These are phyloP conservation scores for Ophiostoma novo-ulmi DNA, from an alignment of 2,329 filamentous ascomycete species.

Conservation along the genomic window DNA sequence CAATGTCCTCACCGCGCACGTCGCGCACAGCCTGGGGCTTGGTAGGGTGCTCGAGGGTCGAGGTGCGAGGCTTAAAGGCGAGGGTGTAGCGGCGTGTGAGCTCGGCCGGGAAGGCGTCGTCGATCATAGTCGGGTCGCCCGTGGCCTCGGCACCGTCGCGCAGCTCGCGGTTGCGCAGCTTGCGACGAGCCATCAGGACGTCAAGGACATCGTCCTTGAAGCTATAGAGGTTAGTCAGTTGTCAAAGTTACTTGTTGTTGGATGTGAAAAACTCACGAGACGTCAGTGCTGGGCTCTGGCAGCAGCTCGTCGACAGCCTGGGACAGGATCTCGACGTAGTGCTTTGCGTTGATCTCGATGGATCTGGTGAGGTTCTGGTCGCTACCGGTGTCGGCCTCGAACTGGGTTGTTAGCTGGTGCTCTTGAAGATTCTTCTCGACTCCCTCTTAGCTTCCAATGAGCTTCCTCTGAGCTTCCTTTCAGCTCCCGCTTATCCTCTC, in stretches of 20 bases:
- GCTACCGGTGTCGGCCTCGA: slow-evolving; percentile 65
- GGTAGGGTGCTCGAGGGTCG: slow-evolving; percentile 56
- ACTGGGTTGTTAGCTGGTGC: slow-evolving; percentile 45
- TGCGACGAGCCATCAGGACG: slow-evolving; percentile 89
- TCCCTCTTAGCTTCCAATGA: no score
- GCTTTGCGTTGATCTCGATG: slow-evolving; percentile 85
- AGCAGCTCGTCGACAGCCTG: slow-evolving; percentile 82
- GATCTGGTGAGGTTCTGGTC: slow-evolving; percentile 72
- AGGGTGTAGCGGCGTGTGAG: slow-evolving; percentile 91
- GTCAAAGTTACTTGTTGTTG: neutral
- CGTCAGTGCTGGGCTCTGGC: slow-evolving; percentile 70
- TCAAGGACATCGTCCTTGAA: slow-evolving; percentile 98
- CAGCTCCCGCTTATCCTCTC: slow-evolving; percentile 52
- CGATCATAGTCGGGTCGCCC: slow-evolving; percentile 58
- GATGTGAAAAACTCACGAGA: slow-evolving; percentile 45
- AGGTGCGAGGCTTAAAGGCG: slow-evolving; percentile 88
- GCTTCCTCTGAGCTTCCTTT: neutral
- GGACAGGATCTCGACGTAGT: slow-evolving; percentile 90
- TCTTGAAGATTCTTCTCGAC: neutral
- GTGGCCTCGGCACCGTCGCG: slow-evolving; percentile 60
- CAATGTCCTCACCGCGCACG: slow-evolving; percentile 87
- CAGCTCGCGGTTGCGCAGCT: slow-evolving; percentile 76
- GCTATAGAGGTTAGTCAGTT: slow-evolving; percentile 42
- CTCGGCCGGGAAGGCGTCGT: slow-evolving; percentile 83
- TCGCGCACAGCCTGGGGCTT: slow-evolving; percentile 83